phyloP scores from a whole-genome alignment of 768 basidiomycete species.

The Kondoa subrosea region DNA sequence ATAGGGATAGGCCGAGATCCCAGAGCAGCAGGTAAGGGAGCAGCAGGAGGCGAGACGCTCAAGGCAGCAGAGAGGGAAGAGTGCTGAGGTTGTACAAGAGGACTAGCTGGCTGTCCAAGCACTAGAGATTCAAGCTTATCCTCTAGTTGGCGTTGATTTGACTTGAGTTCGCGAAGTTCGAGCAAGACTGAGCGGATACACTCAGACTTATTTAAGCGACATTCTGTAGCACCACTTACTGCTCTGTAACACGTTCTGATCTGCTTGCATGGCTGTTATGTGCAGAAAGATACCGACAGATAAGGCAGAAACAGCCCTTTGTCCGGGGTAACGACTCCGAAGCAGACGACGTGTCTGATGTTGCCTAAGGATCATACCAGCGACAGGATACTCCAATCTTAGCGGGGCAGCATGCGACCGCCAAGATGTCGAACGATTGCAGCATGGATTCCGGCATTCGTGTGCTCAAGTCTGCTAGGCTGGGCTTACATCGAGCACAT shows the following conservation, averaged over 20 bases:
- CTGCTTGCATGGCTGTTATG: neutral
- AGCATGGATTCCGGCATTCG: neutral
- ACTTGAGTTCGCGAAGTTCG: slow-evolving; percentile 19
- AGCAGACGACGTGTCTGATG: neutral
- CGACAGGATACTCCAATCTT: too few relatives aligned
- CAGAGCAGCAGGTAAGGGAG: neutral
- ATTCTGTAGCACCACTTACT: neutral
- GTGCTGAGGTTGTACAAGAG: slow-evolving; percentile 12
- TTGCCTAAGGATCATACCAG: too few relatives aligned
- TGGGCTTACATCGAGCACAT: neutral
- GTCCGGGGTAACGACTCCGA: neutral
- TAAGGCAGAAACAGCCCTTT: neutral
- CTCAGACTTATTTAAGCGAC: neutral
- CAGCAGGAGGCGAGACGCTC: neutral
- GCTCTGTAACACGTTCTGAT: neutral
- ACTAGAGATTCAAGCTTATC: slow-evolving; percentile 13
- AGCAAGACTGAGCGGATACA: slow-evolving; percentile 10
- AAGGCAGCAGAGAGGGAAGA: neutral
- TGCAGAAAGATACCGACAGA: neutral
- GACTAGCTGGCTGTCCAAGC: slow-evolving; percentile 11
- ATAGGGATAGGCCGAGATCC: slow-evolving; percentile 18
- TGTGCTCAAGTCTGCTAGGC: neutral
- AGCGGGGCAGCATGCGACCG: too few relatives aligned
- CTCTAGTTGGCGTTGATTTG: slow-evolving; percentile 17
- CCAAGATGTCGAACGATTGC: neutral